phyloP scores from a whole-genome alignment of 257 asterid genomes.

The Coffea canephora region DNA sequence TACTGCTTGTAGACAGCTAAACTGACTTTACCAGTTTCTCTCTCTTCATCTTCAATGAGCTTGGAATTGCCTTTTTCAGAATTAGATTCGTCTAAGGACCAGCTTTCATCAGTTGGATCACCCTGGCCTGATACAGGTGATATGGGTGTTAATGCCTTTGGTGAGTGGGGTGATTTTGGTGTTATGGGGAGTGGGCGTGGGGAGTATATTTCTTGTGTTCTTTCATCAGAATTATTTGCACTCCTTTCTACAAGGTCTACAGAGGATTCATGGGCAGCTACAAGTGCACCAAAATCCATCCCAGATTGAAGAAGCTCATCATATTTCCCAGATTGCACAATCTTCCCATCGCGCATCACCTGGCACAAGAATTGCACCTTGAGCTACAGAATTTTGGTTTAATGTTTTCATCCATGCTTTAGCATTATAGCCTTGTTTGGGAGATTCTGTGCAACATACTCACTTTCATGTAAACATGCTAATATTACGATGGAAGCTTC shows the following conservation, averaged over 20 bases:
- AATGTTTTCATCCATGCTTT: background rate
- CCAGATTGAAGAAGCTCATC: constrained; percentile 41
- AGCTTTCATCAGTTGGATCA: constrained; percentile 25
- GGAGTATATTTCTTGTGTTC: background rate
- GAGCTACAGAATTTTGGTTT: background rate
- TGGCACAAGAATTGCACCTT: constrained; percentile 17
- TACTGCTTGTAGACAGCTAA: constrained; percentile 49
- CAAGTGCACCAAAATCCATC: constrained; percentile 58
- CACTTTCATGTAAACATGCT: background rate
- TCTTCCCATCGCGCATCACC: constrained; percentile 69
- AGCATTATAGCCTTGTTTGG: background rate
- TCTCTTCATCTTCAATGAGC: constrained; percentile 69
- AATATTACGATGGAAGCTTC: background rate
- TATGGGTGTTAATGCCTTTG: constrained; percentile 19
- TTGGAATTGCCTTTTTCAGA: constrained; percentile 35
- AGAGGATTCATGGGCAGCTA: constrained; percentile 68
- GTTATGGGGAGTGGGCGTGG: constrained; percentile 15
- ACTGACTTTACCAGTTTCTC: constrained; percentile 64
- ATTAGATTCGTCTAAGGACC: constrained; percentile 24
- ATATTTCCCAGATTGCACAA: constrained; percentile 72
- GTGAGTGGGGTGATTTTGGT: constrained; percentile 11
- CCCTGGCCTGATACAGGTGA: constrained; percentile 25
- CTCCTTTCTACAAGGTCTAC: constrained; percentile 52
- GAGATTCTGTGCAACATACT: background rate
- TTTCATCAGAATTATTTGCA: constrained; percentile 13